Evolutionary conservation across 306 rosid genomes (phyloP).

Genomic region (Gleditsia sinensis): DNA sequence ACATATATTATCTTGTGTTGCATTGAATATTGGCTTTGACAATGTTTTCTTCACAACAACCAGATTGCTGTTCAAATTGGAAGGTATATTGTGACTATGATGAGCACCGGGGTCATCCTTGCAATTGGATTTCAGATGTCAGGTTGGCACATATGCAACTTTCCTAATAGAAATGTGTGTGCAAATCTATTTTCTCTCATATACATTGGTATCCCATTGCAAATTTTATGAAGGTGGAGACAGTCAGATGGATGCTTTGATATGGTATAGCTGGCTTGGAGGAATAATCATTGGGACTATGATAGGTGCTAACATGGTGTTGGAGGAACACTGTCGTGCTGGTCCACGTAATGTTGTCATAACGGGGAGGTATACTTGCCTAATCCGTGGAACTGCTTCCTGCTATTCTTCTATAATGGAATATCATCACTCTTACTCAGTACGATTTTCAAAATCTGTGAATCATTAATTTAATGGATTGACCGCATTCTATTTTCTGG

Average conservation of each 20-base stretch:
- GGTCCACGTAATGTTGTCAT: conserved; percentile 95
- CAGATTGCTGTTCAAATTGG: conserved; percentile 87
- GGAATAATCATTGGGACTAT: conserved; percentile 93
- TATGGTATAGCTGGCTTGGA: conserved; percentile 88
- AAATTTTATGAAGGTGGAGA: conserved; percentile 58
- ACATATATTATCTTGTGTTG: neutral
- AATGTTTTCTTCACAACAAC: conserved; percentile 19
- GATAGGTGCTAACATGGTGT: conserved; percentile 91
- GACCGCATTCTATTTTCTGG: neutral
- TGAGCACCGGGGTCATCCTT: conserved; percentile 93
- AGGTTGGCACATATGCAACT: conserved; percentile 55
- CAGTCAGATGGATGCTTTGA: conserved; percentile 56
- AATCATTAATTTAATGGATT: neutral
- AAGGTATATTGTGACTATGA: conserved; percentile 94
- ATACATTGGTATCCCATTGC: neutral
- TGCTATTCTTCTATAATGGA: conserved; percentile 15
- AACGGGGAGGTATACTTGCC: conserved; percentile 74
- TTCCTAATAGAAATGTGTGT: neutral
- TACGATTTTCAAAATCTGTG: neutral
- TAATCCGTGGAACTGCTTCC: neutral
- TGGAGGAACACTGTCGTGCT: conserved; percentile 89
- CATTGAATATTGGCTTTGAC: conserved; percentile 31
- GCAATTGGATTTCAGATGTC: conserved; percentile 87
- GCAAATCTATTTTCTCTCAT: neutral
- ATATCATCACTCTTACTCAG: neutral